Evolutionary conservation across 2,329 filamentous ascomycete genomes (phyloP).

Genomic region (Diplodia sapinea): DNA sequence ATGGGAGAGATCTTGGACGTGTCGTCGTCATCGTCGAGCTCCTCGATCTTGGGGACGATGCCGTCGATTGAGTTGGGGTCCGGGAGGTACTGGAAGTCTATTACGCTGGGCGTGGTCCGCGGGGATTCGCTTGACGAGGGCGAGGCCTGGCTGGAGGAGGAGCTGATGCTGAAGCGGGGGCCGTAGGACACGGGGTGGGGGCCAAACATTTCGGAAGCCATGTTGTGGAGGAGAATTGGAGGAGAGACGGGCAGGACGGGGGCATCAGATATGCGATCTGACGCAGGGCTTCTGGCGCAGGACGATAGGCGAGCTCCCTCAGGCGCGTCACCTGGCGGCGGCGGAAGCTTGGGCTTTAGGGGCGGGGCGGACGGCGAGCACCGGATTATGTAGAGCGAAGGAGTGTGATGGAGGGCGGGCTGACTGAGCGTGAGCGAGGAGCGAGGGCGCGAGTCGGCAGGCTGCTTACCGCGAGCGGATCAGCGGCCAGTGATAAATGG

Average conservation of each 20-base stretch:
- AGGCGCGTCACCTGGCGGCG: constrained; percentile 16
- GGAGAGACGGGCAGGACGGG: neutral
- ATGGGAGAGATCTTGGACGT: constrained; percentile 45
- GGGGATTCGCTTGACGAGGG: constrained; percentile 51
- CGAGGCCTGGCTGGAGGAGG: constrained; percentile 49
- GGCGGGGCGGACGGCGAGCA: constrained; percentile 11
- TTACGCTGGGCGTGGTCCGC: constrained; percentile 41
- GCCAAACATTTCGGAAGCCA: constrained; percentile 46
- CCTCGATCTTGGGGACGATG: constrained; percentile 61
- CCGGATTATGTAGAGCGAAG: constrained; percentile 17
- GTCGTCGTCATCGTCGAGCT: constrained; percentile 55
- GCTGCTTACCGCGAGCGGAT: constrained; percentile 30
- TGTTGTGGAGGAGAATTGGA: constrained; percentile 36
- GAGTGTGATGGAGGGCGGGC: constrained; percentile 15
- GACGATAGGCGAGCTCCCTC: neutral
- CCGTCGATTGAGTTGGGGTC: constrained; percentile 40
- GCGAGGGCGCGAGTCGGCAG: constrained; percentile 26
- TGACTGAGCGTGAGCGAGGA: constrained; percentile 29
- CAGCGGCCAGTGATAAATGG: constrained; percentile 32
- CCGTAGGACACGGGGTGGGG: constrained; percentile 41
- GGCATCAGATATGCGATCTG: neutral
- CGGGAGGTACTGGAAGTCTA: constrained; percentile 41
- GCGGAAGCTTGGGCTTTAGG: neutral
- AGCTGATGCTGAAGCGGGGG: constrained; percentile 47
- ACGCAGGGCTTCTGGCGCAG: neutral